These are phyloP conservation scores for Candida ipomoeae DNA, from an alignment of 805 yeast species.

Conservation along the genomic window DNA sequence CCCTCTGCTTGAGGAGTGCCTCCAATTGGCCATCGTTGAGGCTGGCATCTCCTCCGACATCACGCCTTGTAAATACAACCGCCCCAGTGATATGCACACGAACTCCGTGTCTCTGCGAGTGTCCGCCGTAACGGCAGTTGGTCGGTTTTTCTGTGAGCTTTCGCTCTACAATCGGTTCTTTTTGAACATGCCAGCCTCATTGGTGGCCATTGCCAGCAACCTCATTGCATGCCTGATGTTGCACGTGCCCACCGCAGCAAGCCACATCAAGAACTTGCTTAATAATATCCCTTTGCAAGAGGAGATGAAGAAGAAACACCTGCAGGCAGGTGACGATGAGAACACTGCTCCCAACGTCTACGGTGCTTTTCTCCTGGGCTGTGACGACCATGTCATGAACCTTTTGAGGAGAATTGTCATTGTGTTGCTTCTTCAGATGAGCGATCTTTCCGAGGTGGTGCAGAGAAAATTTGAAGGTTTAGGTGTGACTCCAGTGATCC, in stretches of 20 bases:
- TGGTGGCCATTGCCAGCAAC: constrained; percentile 47
- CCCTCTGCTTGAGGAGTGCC: constrained; percentile 50
- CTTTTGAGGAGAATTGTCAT: constrained; percentile 40
- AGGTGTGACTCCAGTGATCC: constrained; percentile 50
- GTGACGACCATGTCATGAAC: constrained; percentile 35
- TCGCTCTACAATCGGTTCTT: constrained; percentile 49
- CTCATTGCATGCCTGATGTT: constrained; percentile 53
- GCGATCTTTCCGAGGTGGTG: constrained; percentile 48
- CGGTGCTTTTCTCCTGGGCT: constrained; percentile 49
- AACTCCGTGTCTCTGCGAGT: constrained; percentile 27
- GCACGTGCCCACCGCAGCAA: constrained; percentile 41
- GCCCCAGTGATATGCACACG: constrained; percentile 10
- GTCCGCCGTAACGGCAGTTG: constrained; percentile 52
- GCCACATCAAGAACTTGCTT: constrained; percentile 11
- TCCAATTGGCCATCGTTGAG: constrained; percentile 40
- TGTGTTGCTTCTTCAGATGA: constrained; percentile 40
- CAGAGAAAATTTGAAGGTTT: constrained; percentile 46
- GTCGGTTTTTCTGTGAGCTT: constrained; percentile 52
- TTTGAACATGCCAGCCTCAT: constrained; percentile 42
- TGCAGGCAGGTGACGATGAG: constrained; percentile 33
- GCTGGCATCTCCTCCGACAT: constrained; percentile 22
- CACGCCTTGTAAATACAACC: constrained; percentile 25
- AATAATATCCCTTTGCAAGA: constrained; percentile 2
- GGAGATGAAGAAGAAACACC: constrained; percentile 3
- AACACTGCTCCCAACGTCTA: constrained; percentile 37